Percentiles rank a stretch among this genome's conserved stretches.
These are phyloP conservation scores for Neopestalotiopsis rosae DNA, from an alignment of 2,329 filamentous ascomycete species.

Conservation along the genomic window DNA sequence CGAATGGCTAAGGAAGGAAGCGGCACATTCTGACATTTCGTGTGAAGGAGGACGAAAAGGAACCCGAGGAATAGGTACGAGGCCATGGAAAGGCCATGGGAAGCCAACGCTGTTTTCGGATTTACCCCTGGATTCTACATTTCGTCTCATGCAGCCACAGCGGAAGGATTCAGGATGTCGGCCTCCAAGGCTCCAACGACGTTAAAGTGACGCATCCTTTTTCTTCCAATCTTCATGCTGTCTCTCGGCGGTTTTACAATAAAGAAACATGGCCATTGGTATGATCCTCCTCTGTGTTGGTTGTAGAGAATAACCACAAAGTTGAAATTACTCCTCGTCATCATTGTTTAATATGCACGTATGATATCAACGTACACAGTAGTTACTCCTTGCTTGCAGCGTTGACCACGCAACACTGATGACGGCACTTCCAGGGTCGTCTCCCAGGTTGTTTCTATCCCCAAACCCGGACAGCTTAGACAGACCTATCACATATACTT, in stretches of 20 bases:
- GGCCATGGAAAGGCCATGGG: not conserved
- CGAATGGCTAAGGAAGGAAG: not conserved
- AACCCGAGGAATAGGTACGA: not conserved
- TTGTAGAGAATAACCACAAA: no score
- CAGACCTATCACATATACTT: not conserved
- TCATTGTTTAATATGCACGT: not conserved
- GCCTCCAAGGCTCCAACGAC: no score
- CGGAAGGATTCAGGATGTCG: constrained; percentile 4
- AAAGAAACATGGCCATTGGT: not conserved
- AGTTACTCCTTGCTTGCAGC: not conserved
- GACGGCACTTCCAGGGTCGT: not conserved
- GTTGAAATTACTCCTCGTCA: no score
- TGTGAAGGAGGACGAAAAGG: not conserved
- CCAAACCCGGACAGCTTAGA: not conserved
- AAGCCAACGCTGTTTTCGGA: not conserved
- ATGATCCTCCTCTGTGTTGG: no score
- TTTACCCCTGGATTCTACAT: constrained; percentile 14
- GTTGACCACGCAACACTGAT: not conserved
- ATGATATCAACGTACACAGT: not conserved
- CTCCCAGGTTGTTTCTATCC: not conserved
- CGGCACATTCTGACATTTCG: not conserved
- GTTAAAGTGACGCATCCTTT: not conserved
- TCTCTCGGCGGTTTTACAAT: not conserved
- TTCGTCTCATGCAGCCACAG: constrained; percentile 10
- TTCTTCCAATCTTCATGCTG: not conserved